phyloP scores from a whole-genome alignment of 139 green algal species.

The Bryopsis sp. region DNA sequence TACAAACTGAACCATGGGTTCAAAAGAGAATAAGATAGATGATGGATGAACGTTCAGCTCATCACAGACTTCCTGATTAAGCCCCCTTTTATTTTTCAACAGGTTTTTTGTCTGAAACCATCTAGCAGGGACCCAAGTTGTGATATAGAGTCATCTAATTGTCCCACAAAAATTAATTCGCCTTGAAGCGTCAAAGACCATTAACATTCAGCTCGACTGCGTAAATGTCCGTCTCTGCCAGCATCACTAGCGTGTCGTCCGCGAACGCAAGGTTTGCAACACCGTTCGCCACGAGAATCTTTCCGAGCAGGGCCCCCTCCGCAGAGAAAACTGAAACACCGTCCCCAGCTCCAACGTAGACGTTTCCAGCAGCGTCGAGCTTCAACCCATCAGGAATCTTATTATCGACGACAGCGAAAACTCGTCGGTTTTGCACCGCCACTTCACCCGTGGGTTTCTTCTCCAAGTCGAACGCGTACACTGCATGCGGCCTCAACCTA shows the following conservation, averaged over 20 bases:
- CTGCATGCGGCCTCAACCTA: slow-evolving; percentile 16
- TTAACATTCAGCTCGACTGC: slow-evolving; percentile 15
- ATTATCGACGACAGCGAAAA: slow-evolving; percentile 19
- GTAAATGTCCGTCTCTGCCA: slow-evolving; percentile 19
- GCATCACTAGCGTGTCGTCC: background rate
- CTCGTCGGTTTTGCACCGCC: slow-evolving; percentile 19
- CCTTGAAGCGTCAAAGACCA: no score
- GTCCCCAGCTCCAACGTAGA: slow-evolving; percentile 21
- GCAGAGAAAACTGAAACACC: slow-evolving; percentile 20
- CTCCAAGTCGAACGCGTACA: slow-evolving; percentile 23
- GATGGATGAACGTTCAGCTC: no score
- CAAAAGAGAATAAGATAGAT: no score
- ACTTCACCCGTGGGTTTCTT: no score
- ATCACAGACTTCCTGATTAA: no score
- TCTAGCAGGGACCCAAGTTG: no score
- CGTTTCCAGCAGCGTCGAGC: slow-evolving; percentile 18
- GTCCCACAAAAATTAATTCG: no score
- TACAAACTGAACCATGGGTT: no score
- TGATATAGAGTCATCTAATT: no score
- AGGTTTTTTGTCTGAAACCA: no score
- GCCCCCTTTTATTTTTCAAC: no score
- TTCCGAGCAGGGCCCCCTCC: slow-evolving; percentile 15
- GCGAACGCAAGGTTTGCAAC: slow-evolving; percentile 23
- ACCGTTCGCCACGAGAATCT: slow-evolving; percentile 13
- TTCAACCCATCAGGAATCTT: slow-evolving; percentile 22